Evolutionary conservation across 768 basidiomycete genomes (phyloP), one percentile per base, ranked within the genome.

Genomic region (Hypholoma fasciculare): DNA sequence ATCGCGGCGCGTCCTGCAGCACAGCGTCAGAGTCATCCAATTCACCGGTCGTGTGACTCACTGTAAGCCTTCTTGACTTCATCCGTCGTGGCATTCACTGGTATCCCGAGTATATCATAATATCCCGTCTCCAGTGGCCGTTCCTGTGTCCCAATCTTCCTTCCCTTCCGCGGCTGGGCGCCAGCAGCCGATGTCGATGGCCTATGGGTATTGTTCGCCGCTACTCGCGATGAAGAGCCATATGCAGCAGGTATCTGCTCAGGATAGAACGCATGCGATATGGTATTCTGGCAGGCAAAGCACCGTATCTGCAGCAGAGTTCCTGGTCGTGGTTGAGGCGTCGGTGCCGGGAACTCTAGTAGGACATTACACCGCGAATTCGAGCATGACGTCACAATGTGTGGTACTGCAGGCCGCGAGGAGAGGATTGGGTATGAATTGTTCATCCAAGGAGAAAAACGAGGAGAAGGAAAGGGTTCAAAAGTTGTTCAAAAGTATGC

Each of bases 61-160:
- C 94, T 85, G 74, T 96, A 96, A 2, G 94, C 90, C 69, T 90
- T 94, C 81, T 96, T 96, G 69, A 96, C 81, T 49, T 96, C 94
- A 16, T 94, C 92, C 4, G 82, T 81, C 14, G 87, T 86, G 7
- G 93, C 93, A 61, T 85, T 82, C 16, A 90, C 79, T 0, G 88
- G 72, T 1, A 96, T 82, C 7, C 90, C 91, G 5, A 96, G 78
- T 19, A 91, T 79, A 68, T 96, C 93, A 66, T 96, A 96, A 73
- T 95, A 96, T n/a, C 82, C 87, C 0, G 90, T 94, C 67, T 96
- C 94, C 38, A 96, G 75, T 6, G 94, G 94, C 54, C 85, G 81
- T 60, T 93, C 92, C 70, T 95, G 92, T 16, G 93, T 92, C 1
- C 93, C 93, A 61, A 94, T 92, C 78, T 90, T 92, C 59, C 93